Percentiles rank a stretch among this genome's conserved stretches.
These are phyloP conservation scores for Colletotrichum higginsianum DNA, from an alignment of 2,329 filamentous ascomycete species.

Conservation along the genomic window DNA sequence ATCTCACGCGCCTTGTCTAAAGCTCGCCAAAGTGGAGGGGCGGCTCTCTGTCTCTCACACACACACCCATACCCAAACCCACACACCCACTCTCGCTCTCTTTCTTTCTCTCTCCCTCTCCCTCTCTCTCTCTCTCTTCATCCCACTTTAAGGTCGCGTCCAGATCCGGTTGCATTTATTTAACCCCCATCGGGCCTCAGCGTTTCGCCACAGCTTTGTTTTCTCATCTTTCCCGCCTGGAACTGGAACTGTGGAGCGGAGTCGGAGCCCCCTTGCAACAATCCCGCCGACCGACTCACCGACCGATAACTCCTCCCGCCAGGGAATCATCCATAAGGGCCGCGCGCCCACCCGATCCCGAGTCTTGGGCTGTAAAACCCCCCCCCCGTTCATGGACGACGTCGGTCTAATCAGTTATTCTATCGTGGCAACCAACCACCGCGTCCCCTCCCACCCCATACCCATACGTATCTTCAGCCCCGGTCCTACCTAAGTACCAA, in stretches of 20 bases:
- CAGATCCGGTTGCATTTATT: constrained; percentile 33
- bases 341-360: constrained; percentile 36
- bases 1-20: constrained; percentile 22
- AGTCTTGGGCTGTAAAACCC: constrained; percentile 18
- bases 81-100: no score
- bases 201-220: constrained; percentile 10
- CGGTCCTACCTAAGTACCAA: constrained; percentile 35
- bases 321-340: constrained; percentile 39
- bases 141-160: constrained; percentile 31
- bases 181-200: constrained; percentile 8
- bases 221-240: not conserved
- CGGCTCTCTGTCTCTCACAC: no score
- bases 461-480: constrained; percentile 28
- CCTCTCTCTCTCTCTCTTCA: not conserved
- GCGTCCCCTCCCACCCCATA: not conserved
- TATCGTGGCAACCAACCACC: constrained; percentile 16
- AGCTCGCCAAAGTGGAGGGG: constrained; percentile 20
- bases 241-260: constrained; percentile 8
- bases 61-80: no score
- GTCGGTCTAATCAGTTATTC: constrained; percentile 18
- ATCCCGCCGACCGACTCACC: not conserved
- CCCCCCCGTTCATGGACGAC: constrained; percentile 37
- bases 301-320: constrained; percentile 1
- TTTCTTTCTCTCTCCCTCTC: no score
- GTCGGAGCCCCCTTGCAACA: constrained; percentile 14